These are phyloP conservation scores for Penicillium sp. DNA, from an alignment of 2,329 filamentous ascomycete species.

Conservation along the genomic window DNA sequence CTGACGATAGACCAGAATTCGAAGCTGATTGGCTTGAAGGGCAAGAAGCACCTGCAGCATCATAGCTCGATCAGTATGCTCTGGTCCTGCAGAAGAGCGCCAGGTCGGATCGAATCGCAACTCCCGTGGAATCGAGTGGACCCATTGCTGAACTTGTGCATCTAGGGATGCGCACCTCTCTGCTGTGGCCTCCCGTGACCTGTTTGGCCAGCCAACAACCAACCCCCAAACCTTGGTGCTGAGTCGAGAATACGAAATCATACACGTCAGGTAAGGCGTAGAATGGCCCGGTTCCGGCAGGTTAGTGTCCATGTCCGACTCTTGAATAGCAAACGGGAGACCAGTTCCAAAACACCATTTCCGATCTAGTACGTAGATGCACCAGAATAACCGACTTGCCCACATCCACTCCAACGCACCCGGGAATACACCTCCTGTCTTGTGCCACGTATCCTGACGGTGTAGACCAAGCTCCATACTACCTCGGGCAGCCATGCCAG, in stretches of 20 bases:
- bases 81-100: slow-evolving; percentile 13
- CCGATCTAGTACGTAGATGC: slow-evolving; percentile 53
- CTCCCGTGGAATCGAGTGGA: slow-evolving; percentile 47
- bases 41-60: slow-evolving; percentile 47
- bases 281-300: slow-evolving; percentile 45
- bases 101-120: slow-evolving; percentile 39
- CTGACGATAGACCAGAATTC: slow-evolving; percentile 48
- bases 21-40: slow-evolving; percentile 48
- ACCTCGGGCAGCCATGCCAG: slow-evolving; percentile 49
- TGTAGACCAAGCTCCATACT: slow-evolving; percentile 53
- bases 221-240: slow-evolving; percentile 51
- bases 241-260: slow-evolving; percentile 50
- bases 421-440: slow-evolving; percentile 36
- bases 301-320: slow-evolving; percentile 52
- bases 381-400: slow-evolving; percentile 49
- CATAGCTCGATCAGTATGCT: slow-evolving; percentile 37
- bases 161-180: slow-evolving; percentile 46
- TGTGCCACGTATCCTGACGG: slow-evolving; percentile 44
- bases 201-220: slow-evolving; percentile 39
- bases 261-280: slow-evolving; percentile 47
- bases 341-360: slow-evolving; percentile 56
- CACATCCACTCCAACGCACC: slow-evolving; percentile 38
- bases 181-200: slow-evolving; percentile 32
- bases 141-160: slow-evolving; percentile 47
- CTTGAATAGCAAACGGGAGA: slow-evolving; percentile 50